Base-by-base conservation (phyloP, 495 filamentous ascomycete genomes). In the Podospora conica region DNA sequence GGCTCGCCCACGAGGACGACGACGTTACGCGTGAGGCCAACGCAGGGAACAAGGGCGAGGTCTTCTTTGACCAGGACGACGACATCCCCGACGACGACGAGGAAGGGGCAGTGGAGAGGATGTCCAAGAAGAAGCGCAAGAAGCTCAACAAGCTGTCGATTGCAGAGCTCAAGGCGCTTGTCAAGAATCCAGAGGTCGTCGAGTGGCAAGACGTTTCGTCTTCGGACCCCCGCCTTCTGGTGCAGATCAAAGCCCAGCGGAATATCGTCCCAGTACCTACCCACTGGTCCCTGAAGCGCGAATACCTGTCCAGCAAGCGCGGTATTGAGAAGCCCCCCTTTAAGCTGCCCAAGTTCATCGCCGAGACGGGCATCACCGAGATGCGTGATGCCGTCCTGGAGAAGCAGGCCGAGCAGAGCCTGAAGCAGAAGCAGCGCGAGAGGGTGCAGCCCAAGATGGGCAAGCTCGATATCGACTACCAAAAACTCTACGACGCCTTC, bases 141-240 rank as follows among this genome's bases (percentile, higher is more conserved):
- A 87, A 90, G 79, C 77, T 90, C 71, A 94, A 89, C 80, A 96
- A 96, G 78, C 84, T 97, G 10, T 96, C 94, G 20, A 91, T 98
- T 40, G 95, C 95, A 48, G 92, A 97, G 76, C 84, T 98, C 57
- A 98, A 98, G 77, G 91, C 93, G 24, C 79, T 96, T 63, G 95
- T 97, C 56, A 83, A 84, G 70, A 95, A 93, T 69, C 95, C 95
- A 9, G 95, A 98, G 75, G 88, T 93, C 0, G 95, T 98, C 2
- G 95, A 98, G 71, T 97, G 94, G 95, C 96, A 94, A 55, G 95
- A 98, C 74, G 90, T 91, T 21, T 95, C 91, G n/a, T 92, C 94
- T 3, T 84, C 89, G 53, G 95, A 98, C 74, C 95, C 95, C 23
- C 87, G 89, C 55, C 82, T 98, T 58, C 85, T 98, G 9, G 90